phyloP scores from a whole-genome alignment of 768 basidiomycete species.

The Lactarius sp. region DNA sequence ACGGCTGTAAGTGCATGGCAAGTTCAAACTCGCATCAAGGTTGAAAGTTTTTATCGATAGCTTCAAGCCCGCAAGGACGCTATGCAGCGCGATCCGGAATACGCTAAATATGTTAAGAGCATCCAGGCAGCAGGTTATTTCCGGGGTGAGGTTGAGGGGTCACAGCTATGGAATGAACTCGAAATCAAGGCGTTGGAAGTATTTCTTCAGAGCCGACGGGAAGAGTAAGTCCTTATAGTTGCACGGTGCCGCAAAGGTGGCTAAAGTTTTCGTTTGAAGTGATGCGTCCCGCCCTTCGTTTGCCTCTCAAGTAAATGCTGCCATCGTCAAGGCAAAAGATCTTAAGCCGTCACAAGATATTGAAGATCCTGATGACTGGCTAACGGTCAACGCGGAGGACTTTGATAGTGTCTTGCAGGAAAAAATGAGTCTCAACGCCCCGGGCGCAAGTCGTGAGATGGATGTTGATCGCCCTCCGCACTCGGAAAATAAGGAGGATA shows the following conservation, averaged over 20 bases:
- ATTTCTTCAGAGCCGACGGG: conserved; percentile 57
- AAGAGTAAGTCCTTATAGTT: conserved; percentile 53
- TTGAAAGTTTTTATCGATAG: conserved; percentile 34
- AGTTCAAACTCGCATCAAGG: background rate
- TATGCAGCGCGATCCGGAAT: conserved; percentile 61
- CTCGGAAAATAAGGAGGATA: conserved; percentile 41
- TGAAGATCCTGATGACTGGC: conserved; percentile 84
- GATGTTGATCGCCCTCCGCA: conserved; percentile 40
- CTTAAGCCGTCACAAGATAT: conserved; percentile 31
- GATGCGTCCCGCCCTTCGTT: conserved; percentile 69
- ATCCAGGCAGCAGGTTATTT: conserved; percentile 71
- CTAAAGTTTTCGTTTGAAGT: conserved; percentile 31
- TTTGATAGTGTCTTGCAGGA: conserved; percentile 69
- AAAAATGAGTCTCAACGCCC: conserved; percentile 29
- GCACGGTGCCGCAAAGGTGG: background rate
- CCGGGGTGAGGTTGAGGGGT: conserved; percentile 69
- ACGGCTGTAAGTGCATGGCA: conserved; percentile 44
- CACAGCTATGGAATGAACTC: conserved; percentile 64
- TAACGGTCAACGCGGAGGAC: conserved; percentile 69
- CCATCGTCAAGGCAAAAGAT: conserved; percentile 44
- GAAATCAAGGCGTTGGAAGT: conserved; percentile 66
- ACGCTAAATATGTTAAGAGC: conserved; percentile 63
- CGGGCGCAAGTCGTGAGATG: conserved; percentile 38
- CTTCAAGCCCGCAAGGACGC: conserved; percentile 62
- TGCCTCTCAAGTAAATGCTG: conserved; percentile 62